phyloP scores from a whole-genome alignment of 805 yeast species.

The Candida pini region DNA sequence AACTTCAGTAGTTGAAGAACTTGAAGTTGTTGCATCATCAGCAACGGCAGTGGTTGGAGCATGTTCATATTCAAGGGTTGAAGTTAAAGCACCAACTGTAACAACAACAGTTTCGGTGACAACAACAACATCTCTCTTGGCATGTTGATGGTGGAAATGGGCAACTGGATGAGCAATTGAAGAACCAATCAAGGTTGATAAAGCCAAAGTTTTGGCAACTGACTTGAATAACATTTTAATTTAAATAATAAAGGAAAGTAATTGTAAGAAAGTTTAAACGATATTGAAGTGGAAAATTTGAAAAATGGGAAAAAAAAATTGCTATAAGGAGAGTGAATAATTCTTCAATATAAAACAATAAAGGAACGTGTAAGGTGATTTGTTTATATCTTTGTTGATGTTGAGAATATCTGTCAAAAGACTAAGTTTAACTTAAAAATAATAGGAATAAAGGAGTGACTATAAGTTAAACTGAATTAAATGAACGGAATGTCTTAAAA shows the following conservation, averaged over 20 bases:
- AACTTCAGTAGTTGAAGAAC: constrained; percentile 16
- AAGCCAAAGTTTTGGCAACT: constrained; percentile 38
- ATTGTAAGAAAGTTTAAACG: constrained; percentile 6
- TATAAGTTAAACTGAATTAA: constrained; percentile 13
- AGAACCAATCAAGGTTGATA: constrained; percentile 44
- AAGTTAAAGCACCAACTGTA: constrained; percentile 34
- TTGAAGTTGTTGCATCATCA: constrained; percentile 6
- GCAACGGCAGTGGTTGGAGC: constrained; percentile 24
- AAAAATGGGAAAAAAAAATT: background rate
- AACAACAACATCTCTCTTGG: constrained; percentile 48
- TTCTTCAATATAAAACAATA: too few species aligned
- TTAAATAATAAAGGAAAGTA: constrained; percentile 5
- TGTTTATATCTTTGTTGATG: background rate
- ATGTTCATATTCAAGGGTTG: constrained; percentile 27
- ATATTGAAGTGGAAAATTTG: constrained; percentile 10
- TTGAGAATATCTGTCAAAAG: constrained; percentile 2
- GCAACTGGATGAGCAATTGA: constrained; percentile 55
- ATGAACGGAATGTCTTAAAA: background rate
- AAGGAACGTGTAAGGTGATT: too few species aligned
- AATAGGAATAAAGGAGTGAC: constrained; percentile 15
- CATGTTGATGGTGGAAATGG: constrained; percentile 56
- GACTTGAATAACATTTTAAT: constrained; percentile 22
- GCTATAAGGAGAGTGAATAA: background rate
- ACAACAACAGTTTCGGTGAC: constrained; percentile 46
- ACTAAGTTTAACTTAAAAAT: constrained; percentile 4